Evolutionary conservation across 345 rosid genomes (phyloP).

Genomic region (Hevea brasiliensis): DNA sequence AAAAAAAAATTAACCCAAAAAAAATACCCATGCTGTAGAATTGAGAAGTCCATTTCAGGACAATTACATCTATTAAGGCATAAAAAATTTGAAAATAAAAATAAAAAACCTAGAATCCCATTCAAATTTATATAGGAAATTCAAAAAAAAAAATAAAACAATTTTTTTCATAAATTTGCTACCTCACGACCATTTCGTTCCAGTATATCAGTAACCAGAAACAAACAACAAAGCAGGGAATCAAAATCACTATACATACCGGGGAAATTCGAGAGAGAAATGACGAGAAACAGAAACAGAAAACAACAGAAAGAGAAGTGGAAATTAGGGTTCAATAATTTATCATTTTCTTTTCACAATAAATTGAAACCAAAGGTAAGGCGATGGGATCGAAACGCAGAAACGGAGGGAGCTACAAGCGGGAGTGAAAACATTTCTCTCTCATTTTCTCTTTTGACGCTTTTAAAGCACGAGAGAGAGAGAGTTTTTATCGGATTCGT

Average conservation of each 20-base stretch:
- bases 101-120: neutral
- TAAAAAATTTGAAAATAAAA: neutral
- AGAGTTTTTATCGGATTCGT: constrained; percentile 15
- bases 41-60: too few species aligned
- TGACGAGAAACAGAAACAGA: neutral
- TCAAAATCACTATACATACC: neutral
- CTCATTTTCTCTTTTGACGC: neutral
- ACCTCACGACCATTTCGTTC: neutral
- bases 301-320: neutral
- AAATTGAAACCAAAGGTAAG: constrained; percentile 9
- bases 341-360: neutral
- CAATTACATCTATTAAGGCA: too few species aligned
- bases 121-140: neutral
- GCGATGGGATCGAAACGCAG: constrained; percentile 9
- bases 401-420: neutral
- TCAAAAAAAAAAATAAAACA: neutral
- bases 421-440: neutral
- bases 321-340: neutral
- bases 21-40: too few species aligned
- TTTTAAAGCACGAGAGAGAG: neutral
- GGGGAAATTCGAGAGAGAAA: neutral
- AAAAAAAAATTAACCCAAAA: too few species aligned
- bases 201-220: neutral
- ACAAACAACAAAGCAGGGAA: neutral
- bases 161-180: neutral